These are phyloP conservation scores for Ajuga reptans DNA, from an alignment of 305 asterid species.

Conservation along the genomic window DNA sequence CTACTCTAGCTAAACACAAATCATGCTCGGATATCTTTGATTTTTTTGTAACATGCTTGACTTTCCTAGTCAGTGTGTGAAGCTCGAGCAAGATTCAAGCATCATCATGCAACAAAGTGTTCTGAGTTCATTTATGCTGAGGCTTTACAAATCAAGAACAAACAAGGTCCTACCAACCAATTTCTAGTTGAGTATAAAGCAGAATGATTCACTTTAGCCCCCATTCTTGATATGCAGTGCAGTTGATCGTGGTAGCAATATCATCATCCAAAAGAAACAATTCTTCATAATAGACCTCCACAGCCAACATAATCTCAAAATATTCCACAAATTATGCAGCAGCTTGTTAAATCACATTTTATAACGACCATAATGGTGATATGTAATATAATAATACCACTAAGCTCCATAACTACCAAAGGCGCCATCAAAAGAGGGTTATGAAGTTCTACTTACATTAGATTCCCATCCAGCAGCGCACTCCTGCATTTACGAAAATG, in stretches of 20 bases:
- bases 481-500: conserved; percentile 39
- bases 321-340: not conserved
- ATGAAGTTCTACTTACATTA: conserved; percentile 52
- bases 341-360: not conserved
- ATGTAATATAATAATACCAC: not conserved
- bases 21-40: not conserved
- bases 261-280: not conserved
- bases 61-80: not conserved
- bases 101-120: not conserved
- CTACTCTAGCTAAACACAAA: not conserved
- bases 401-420: conserved; percentile 9
- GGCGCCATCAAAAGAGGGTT: not conserved
- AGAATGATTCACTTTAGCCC: not conserved
- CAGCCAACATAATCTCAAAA: not conserved
- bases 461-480: conserved; percentile 82
- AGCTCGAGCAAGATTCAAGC: not conserved
- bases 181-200: not conserved
- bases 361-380: not conserved
- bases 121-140: not conserved
- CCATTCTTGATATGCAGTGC: not conserved
- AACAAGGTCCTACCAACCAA: not conserved
- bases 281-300: not conserved
- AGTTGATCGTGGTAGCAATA: not conserved
- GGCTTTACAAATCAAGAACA: not conserved
- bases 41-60: not conserved